phyloP scores from a whole-genome alignment of 2,329 filamentous ascomycete genomes.

The Colletotrichum lentis region DNA sequence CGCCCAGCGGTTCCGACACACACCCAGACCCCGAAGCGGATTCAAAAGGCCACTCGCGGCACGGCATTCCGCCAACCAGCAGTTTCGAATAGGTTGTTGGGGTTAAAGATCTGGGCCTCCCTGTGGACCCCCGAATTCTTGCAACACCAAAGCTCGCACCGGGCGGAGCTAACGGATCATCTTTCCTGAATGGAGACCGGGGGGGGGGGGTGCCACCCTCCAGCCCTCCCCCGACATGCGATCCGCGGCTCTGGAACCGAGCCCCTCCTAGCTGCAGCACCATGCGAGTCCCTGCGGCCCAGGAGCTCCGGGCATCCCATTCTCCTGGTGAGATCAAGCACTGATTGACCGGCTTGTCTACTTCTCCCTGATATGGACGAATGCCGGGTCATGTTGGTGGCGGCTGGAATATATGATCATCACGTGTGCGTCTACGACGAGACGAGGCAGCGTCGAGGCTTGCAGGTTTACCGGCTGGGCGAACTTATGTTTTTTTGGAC shows the following conservation, averaged over 20 bases:
- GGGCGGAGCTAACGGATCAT: constrained; percentile 25
- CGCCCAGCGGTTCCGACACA: background rate
- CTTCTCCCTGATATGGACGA: background rate
- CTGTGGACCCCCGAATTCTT: background rate
- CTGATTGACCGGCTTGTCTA: background rate
- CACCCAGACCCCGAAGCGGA: background rate
- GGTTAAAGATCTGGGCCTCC: no score
- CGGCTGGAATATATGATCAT: background rate
- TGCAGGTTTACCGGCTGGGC: no score
- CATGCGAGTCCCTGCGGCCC: background rate
- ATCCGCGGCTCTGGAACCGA: constrained; percentile 26
- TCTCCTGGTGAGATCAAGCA: background rate
- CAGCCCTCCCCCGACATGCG: constrained; percentile 14
- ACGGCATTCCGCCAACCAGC: constrained; percentile 24
- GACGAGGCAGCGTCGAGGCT: no score
- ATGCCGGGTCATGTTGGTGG: background rate
- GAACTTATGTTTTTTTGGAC: background rate
- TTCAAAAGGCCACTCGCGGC: constrained; percentile 1
- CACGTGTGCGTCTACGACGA: background rate
- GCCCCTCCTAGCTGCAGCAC: background rate
- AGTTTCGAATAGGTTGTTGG: background rate
- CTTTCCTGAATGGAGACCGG: constrained; percentile 28
- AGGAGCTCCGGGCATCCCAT: background rate
- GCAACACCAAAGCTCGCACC: background rate
- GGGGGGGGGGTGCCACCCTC: constrained; percentile 21